These are phyloP conservation scores for Cajanus cajan DNA, from an alignment of 306 rosid genomes.

Conservation along the genomic window DNA sequence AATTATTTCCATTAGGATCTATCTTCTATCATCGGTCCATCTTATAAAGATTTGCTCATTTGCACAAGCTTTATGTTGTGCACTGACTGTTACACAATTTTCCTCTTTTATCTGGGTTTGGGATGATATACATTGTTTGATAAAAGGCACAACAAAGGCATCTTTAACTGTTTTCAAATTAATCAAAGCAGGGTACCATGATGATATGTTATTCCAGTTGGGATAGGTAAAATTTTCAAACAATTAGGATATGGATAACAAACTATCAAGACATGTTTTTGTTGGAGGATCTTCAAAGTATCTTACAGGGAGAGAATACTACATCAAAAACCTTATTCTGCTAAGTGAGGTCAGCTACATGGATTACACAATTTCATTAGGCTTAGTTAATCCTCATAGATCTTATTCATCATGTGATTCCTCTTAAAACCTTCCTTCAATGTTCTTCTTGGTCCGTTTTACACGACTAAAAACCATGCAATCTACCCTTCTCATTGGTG, in stretches of 20 bases:
- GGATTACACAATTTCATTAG: neutral
- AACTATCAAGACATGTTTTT: neutral
- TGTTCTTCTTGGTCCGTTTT: neutral
- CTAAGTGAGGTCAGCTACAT: neutral
- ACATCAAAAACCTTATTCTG: neutral
- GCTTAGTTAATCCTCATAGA: neutral
- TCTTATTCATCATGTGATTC: neutral
- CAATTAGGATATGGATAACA: too few species aligned
- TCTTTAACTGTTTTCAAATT: constrained; percentile 13
- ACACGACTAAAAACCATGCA: neutral
- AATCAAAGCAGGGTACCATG: constrained; percentile 8
- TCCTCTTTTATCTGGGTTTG: neutral
- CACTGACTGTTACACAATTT: neutral
- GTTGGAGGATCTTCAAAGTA: neutral
- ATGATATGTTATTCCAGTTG: neutral
- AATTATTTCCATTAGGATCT: neutral
- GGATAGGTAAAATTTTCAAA: neutral
- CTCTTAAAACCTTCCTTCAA: neutral
- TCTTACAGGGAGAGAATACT: neutral
- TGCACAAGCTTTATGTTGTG: neutral
- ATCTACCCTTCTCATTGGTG: neutral
- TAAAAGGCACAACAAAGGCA: neutral
- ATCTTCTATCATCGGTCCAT: neutral
- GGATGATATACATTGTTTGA: neutral
- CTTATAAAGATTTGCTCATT: neutral